These are phyloP conservation scores for Achaetomiella virescens DNA, from an alignment of 495 filamentous ascomycete genomes.

Conservation along the genomic window DNA sequence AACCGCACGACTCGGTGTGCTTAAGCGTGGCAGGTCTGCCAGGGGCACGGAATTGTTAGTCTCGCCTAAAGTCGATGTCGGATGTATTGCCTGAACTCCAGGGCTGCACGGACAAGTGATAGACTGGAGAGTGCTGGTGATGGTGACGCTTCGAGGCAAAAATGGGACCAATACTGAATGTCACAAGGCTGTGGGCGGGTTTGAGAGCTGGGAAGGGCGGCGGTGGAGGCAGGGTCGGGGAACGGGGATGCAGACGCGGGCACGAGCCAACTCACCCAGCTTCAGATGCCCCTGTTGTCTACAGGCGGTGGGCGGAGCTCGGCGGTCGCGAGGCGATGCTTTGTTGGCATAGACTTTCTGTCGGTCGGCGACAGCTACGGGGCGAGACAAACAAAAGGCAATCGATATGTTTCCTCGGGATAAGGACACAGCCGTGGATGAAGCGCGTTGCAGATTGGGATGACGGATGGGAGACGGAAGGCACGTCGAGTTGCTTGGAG, in stretches of 20 bases:
- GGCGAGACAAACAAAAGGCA: background rate
- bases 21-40: background rate
- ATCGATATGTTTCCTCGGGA: background rate
- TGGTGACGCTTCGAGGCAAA: no score
- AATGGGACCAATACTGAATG: background rate
- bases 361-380: constrained; percentile 4
- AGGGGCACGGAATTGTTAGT: background rate
- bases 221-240: background rate
- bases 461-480: background rate
- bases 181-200: constrained; percentile 6
- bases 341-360: background rate
- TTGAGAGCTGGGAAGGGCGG: no score
- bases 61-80: background rate
- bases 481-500: no score
- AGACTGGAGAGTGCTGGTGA: no score
- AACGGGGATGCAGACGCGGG: background rate
- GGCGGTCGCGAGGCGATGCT: constrained; percentile 10
- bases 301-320: constrained; percentile 13
- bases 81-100: background rate
- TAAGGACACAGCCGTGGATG: background rate
- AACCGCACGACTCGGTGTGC: background rate
- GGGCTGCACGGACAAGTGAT: background rate
- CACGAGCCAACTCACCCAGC: constrained; percentile 16
- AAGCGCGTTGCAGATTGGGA: background rate
- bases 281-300: background rate